phyloP scores from a whole-genome alignment of 2,329 filamentous ascomycete genomes.

The Penicillium sp. region DNA sequence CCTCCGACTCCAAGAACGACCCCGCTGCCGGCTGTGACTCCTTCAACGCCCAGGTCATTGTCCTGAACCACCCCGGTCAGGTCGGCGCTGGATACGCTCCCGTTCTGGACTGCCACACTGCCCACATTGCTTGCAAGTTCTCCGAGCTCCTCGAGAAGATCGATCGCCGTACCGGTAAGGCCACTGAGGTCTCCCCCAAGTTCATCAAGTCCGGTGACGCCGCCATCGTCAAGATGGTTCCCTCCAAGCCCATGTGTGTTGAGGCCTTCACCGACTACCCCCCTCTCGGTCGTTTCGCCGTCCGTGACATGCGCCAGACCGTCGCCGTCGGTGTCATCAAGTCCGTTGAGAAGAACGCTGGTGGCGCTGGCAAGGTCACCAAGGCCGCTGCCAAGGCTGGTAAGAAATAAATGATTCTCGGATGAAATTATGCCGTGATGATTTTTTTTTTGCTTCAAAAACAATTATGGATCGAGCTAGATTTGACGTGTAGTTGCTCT shows the following conservation, averaged over 20 bases:
- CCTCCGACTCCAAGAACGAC: conserved; percentile 99
- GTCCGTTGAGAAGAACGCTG: conserved; percentile 68
- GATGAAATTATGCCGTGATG: conserved; percentile 30
- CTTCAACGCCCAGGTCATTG: conserved; percentile 99
- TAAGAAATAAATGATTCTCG: conserved; percentile 65
- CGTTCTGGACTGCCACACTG: conserved; percentile 99
- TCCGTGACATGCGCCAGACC: conserved; percentile 82
- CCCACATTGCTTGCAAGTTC: conserved; percentile 99
- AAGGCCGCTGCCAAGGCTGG: conserved; percentile 67
- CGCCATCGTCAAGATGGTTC: conserved; percentile 99
- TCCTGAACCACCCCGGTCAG: conserved; percentile 99
- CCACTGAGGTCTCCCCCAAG: conserved; percentile 87
- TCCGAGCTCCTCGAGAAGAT: conserved; percentile 99
- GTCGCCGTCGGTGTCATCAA: conserved; percentile 54
- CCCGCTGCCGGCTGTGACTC: conserved; percentile 83
- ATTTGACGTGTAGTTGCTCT: conserved; percentile 24
- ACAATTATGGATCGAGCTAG: conserved; percentile 27
- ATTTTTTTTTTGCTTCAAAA: conserved; percentile 27
- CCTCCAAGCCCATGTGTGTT: conserved; percentile 99
- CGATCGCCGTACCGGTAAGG: conserved; percentile 99
- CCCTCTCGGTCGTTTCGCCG: conserved; percentile 98
- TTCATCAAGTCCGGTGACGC: conserved; percentile 99
- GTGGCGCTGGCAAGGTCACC: conserved; percentile 61
- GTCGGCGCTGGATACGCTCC: conserved; percentile 98
- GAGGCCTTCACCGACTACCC: conserved; percentile 99